Evolutionary conservation across 2,329 filamentous ascomycete species (phyloP), one percentile per base, ranked within the genome.

Genomic region (Verticillium alfalfae): DNA sequence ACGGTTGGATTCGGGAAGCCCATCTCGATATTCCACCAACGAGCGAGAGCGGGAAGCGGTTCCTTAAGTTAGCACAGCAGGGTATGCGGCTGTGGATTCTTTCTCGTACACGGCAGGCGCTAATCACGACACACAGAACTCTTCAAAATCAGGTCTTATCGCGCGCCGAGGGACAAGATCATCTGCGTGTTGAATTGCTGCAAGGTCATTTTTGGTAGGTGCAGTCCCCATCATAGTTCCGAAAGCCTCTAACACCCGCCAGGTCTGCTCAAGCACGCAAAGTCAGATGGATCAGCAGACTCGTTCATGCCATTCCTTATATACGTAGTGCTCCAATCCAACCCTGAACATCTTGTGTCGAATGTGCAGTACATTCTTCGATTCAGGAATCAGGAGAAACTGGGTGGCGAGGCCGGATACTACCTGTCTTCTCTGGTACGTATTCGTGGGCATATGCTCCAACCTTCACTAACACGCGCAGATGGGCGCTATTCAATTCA

Each of bases 181-280:
- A 98, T 99, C 58, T 99, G 95, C 74, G 92, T 98, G 56, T 79
- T 99, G 61, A 99, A 99, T 76, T 97, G 93, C 78, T 99, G 95
- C 85, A 99, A 99, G 77, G 96, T 99, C 65, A 98, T 99, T 66
- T 98, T 99, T 75, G 95, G 91, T 92, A 75, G 67, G 83, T 69
- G 22, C 4, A 9, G 7, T n/a, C 4, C 16, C 4, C 1, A 3
- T 3, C 6, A 6, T 12, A 12, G 1, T 1, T 31, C 26, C 26
- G 10, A 10, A 57, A 6, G 22, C 59, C n/a, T 64, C 64, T 57
- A 59, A 58, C 34, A 16, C 34, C 13, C 5, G 34, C 22, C 60
- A 91, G 90, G 94, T 18, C 86, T 97, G 57, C 80, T 99, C 59
- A 93, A 94, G 67, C 96, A 97, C 72, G 88, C 92, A 60, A 96